phyloP scores from a whole-genome alignment of 2,329 filamentous ascomycete genomes.

The Thyridium curvatum region DNA sequence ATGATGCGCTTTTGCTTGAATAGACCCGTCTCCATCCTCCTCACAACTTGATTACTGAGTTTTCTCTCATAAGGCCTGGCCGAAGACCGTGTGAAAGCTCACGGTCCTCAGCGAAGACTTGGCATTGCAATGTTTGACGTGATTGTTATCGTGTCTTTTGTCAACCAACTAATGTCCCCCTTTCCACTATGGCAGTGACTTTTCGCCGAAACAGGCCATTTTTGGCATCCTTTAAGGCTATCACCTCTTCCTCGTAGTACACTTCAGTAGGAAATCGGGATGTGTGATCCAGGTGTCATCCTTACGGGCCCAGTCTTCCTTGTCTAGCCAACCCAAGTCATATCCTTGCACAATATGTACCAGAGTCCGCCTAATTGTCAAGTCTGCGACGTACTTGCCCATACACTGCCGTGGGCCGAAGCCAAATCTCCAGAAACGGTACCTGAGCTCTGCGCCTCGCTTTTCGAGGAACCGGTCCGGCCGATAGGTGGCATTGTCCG shows the following conservation, averaged over 20 bases:
- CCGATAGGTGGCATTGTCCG: slow-evolving; percentile 23
- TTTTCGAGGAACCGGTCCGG: slow-evolving; percentile 20
- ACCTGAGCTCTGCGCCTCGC: slow-evolving; percentile 16
- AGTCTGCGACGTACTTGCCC: slow-evolving; percentile 32
- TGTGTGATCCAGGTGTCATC: slow-evolving; percentile 10
- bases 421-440: slow-evolving; percentile 36
- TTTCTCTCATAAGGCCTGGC: too few species aligned
- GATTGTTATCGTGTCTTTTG: too few species aligned
- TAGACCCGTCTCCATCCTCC: too few species aligned
- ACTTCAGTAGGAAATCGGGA: slow-evolving; percentile 2
- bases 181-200: too few species aligned
- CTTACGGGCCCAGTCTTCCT: slow-evolving; percentile 6
- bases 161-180: too few species aligned
- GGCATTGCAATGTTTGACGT: too few species aligned
- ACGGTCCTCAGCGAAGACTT: too few species aligned
- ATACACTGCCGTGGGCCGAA: slow-evolving; percentile 37
- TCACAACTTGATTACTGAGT: too few species aligned
- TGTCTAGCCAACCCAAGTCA: slow-evolving; percentile 3
- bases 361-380: slow-evolving; percentile 18
- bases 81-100: too few species aligned
- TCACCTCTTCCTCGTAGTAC: not conserved
- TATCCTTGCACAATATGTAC: slow-evolving; percentile 10
- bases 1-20: too few species aligned
- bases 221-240: too few species aligned
- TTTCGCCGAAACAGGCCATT: too few species aligned